These are phyloP conservation scores for Penicillium sp. DNA, from an alignment of 2,329 filamentous ascomycete species.

Conservation along the genomic window DNA sequence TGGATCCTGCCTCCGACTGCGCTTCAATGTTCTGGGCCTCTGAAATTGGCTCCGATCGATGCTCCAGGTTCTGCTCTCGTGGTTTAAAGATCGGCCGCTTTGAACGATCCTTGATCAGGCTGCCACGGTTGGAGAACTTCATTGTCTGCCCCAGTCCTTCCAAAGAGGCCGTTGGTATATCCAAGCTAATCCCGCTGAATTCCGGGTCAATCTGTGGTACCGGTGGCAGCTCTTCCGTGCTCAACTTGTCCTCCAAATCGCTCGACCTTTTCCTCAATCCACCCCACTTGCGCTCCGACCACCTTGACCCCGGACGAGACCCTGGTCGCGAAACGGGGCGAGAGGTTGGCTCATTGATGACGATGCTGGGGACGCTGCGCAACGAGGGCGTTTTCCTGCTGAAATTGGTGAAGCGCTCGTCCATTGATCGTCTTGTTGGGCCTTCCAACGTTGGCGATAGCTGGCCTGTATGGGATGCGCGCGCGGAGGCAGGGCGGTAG, in stretches of 20 bases:
- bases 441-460: constrained; percentile 16
- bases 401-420: constrained; percentile 24
- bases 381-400: constrained; percentile 30
- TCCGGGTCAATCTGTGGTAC: constrained; percentile 34
- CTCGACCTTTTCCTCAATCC: constrained; percentile 36
- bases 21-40: constrained; percentile 2
- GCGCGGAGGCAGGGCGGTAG: constrained; percentile 15
- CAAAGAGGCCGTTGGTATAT: constrained; percentile 57
- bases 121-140: constrained; percentile 62
- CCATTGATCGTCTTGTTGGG: constrained; percentile 20
- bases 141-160: constrained; percentile 56
- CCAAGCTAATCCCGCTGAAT: constrained; percentile 54
- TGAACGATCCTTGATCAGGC: constrained; percentile 55
- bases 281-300: constrained; percentile 46
- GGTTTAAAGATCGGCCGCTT: constrained; percentile 33
- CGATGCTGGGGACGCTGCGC: constrained; percentile 42
- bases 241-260: constrained; percentile 33
- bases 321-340: constrained; percentile 31
- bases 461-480: constrained; percentile 11
- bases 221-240: constrained; percentile 32
- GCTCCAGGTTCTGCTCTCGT: constrained; percentile 20
- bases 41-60: constrained; percentile 6
- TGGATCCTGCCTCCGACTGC: constrained; percentile 2
- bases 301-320: constrained; percentile 43
- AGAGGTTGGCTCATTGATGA: constrained; percentile 36